These are phyloP conservation scores for Saksenaea oblongispora DNA, from an alignment of 371 early-diverging fungal species.

Conservation along the genomic window DNA sequence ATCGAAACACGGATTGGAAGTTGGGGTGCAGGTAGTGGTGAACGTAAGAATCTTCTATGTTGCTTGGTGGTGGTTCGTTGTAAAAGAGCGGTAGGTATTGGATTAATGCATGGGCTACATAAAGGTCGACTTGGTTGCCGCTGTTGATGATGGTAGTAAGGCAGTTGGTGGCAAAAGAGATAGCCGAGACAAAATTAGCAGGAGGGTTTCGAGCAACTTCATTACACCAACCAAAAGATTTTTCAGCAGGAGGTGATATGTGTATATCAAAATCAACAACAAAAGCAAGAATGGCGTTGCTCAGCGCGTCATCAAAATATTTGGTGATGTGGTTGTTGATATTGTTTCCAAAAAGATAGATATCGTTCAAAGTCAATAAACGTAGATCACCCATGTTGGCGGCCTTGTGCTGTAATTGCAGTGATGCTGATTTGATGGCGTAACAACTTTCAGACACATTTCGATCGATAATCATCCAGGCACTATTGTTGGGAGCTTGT, in stretches of 20 bases:
- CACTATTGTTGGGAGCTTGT: neutral
- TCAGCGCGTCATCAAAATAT: neutral
- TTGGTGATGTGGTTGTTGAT: neutral
- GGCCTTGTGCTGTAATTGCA: neutral
- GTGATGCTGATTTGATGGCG: neutral
- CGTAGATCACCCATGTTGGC: neutral
- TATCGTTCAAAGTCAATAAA: neutral
- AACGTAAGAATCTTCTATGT: neutral
- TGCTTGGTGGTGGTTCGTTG: neutral
- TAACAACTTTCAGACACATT: neutral
- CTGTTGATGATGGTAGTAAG: neutral
- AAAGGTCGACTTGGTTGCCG: neutral
- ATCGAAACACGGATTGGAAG: neutral
- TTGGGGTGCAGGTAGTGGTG: neutral
- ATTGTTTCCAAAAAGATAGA: neutral
- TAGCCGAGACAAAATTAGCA: neutral
- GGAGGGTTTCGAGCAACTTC: neutral
- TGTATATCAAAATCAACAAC: neutral
- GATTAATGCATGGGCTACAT: neutral
- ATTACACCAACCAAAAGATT: neutral
- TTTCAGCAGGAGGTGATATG: neutral
- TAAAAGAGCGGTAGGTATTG: neutral
- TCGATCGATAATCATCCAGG: neutral
- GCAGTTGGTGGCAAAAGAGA: neutral
- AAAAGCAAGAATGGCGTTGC: neutral